Evolutionary conservation across 345 rosid genomes (phyloP).

Genomic region (Euphorbia pulcherrima): DNA sequence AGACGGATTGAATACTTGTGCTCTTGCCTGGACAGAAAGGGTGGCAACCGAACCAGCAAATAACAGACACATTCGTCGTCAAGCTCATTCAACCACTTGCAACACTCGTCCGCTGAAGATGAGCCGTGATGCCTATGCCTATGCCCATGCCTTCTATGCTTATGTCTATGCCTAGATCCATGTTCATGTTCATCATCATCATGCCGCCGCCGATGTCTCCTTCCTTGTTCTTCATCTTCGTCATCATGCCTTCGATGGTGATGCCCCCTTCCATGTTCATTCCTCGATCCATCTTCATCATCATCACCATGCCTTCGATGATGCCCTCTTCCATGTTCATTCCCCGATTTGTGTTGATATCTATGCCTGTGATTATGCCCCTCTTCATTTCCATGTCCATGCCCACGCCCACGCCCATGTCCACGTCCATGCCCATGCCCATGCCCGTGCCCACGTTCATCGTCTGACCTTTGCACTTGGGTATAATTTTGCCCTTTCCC

Average conservation of each 20-base stretch:
- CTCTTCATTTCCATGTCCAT: neutral
- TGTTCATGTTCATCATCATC: neutral
- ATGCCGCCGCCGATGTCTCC: no score
- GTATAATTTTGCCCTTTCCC: no score
- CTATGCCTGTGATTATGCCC: neutral
- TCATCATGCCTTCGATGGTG: neutral
- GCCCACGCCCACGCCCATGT: neutral
- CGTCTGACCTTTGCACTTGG: neutral
- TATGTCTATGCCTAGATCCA: slow-evolving; percentile 14
- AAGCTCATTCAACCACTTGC: slow-evolving; percentile 27
- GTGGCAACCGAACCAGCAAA: slow-evolving; percentile 22
- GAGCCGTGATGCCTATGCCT: neutral
- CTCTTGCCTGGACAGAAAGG: slow-evolving; percentile 25
- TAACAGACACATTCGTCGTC: slow-evolving; percentile 33
- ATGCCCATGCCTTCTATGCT: neutral
- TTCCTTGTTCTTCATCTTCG: no score
- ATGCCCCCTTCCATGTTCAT: neutral
- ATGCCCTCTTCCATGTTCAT: neutral
- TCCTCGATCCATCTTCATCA: neutral
- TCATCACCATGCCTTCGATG: neutral
- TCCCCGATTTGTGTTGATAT: neutral
- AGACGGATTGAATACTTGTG: slow-evolving; percentile 23
- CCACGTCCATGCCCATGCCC: no score
- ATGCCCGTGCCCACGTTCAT: neutral
- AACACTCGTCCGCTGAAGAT: slow-evolving; percentile 20